Base-by-base conservation (phyloP, 768 basidiomycete genomes). In the Kwoniella europaea region DNA sequence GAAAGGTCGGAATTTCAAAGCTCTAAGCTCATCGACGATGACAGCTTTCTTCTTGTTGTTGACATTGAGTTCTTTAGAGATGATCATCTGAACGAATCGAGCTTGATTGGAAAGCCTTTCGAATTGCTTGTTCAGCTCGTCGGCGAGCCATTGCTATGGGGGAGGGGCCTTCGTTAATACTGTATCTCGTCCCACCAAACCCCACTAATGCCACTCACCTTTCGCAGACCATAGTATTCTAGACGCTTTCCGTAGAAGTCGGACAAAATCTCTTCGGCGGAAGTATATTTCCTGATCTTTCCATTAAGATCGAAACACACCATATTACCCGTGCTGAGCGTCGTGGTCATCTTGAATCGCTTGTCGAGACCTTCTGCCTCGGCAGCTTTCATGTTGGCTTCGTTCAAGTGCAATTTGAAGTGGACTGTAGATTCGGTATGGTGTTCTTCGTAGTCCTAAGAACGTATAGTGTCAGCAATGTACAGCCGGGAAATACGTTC, bases 301-400 rank as follows among this genome's bases (percentile, higher is more conserved):
- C 93, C 91, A 18, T 95, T 92, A 71, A 92, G 88, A 84, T 99
- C 96, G 83, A 99, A 99, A 84, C 93, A 94, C 18, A 98, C 97
- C 97, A 99, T 98, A 85, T 99, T 99, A 82, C 89, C 88, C 16
- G 93, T 97, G 83, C 87, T 91, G 82, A 99, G 85, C 82, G 94
- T 92, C 58, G 87, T 84, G 15, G 89, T 89, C 71, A 98, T 85
- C 84, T 94, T 96, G 90, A 99, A 98, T 82, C 89, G 92, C 83
- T 97, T 95, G 42, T 90, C 77, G 42, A 99, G 85, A 3, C 96
- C 96, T 80, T 97, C 93, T 71, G 88, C 87, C 81, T 96, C 93
- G 2, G 94, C 94, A 82, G 92, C 92, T 74, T 91, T 88, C 73
- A 97, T 88, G 70, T 91, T 90, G 73, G 91, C 91, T 57, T 90